phyloP scores from a whole-genome alignment of 2,329 filamentous ascomycete species.

The Aaosphaeria arxii region DNA sequence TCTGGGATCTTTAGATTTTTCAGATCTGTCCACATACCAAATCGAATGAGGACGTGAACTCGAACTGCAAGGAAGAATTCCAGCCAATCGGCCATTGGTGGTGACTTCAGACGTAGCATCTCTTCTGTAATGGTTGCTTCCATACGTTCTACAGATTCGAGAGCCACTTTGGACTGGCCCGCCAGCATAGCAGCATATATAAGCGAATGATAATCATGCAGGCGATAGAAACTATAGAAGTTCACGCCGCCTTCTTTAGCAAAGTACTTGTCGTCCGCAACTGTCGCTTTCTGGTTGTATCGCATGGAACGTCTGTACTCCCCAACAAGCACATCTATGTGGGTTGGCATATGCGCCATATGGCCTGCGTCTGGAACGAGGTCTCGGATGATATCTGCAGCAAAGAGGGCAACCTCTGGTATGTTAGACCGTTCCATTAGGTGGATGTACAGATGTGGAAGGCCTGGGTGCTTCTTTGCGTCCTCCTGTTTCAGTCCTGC shows the following conservation, averaged over 20 bases:
- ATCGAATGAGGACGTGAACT: slow-evolving; percentile 66
- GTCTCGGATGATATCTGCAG: slow-evolving; percentile 57
- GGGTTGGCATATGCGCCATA: slow-evolving; percentile 69
- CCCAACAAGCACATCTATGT: slow-evolving; percentile 67
- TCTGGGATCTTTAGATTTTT: slow-evolving; percentile 51
- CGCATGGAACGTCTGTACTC: slow-evolving; percentile 63
- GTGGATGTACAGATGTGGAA: slow-evolving; percentile 70
- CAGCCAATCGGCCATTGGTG: slow-evolving; percentile 72
- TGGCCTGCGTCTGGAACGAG: slow-evolving; percentile 66
- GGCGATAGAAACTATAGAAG: slow-evolving; percentile 71
- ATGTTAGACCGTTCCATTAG: slow-evolving; percentile 67
- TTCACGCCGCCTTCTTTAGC: slow-evolving; percentile 55
- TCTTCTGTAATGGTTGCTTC: slow-evolving; percentile 60
- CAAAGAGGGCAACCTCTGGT: slow-evolving; percentile 57
- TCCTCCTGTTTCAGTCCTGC: slow-evolving; percentile 48
- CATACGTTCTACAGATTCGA: slow-evolving; percentile 56
- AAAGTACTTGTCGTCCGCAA: slow-evolving; percentile 63
- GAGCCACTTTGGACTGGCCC: slow-evolving; percentile 57
- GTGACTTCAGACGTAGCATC: slow-evolving; percentile 58
- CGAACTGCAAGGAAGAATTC: slow-evolving; percentile 65
- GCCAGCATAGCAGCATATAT: slow-evolving; percentile 74
- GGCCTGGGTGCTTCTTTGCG: slow-evolving; percentile 58
- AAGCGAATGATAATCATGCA: slow-evolving; percentile 68
- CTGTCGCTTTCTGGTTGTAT: slow-evolving; percentile 61
- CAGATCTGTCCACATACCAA: slow-evolving; percentile 66